These are phyloP conservation scores for Monoraphidium neglectum DNA, from an alignment of 139 green algal genomes.

Conservation along the genomic window DNA sequence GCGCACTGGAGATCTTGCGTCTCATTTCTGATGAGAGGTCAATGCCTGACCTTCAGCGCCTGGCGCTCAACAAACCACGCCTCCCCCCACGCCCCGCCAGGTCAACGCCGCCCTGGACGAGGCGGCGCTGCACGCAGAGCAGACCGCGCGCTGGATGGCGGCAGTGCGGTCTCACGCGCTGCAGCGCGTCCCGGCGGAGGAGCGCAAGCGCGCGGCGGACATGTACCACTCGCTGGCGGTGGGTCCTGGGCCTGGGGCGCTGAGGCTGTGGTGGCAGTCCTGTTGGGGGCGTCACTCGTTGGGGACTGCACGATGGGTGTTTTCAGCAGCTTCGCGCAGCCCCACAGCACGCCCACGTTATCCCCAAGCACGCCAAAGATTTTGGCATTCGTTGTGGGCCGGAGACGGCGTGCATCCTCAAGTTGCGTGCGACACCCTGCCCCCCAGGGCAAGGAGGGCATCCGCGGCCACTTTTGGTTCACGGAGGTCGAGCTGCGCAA, in stretches of 20 bases:
- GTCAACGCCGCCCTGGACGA: conserved; percentile 81
- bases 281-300: too few species aligned
- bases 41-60: too few species aligned
- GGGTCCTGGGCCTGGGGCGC: too few species aligned
- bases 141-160: conserved; percentile 48
- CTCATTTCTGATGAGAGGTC: too few species aligned
- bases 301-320: too few species aligned
- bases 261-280: too few species aligned
- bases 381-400: too few species aligned
- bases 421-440: too few species aligned
- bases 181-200: conserved; percentile 34
- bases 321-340: too few species aligned
- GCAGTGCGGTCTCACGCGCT: conserved; percentile 13
- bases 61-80: background rate
- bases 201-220: conserved; percentile 64
- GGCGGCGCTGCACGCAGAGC: conserved; percentile 51
- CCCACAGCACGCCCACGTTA: too few species aligned
- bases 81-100: conserved; percentile 19
- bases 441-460: conserved; percentile 52
- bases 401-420: too few species aligned
- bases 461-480: conserved; percentile 67
- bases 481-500: conserved; percentile 61
- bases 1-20: too few species aligned
- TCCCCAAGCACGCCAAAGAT: background rate
- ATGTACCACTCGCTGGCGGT: conserved; percentile 57